Conservation (phyloP, 768 basidiomycete species). For the Chlorophyllum brunneum region DNA sequence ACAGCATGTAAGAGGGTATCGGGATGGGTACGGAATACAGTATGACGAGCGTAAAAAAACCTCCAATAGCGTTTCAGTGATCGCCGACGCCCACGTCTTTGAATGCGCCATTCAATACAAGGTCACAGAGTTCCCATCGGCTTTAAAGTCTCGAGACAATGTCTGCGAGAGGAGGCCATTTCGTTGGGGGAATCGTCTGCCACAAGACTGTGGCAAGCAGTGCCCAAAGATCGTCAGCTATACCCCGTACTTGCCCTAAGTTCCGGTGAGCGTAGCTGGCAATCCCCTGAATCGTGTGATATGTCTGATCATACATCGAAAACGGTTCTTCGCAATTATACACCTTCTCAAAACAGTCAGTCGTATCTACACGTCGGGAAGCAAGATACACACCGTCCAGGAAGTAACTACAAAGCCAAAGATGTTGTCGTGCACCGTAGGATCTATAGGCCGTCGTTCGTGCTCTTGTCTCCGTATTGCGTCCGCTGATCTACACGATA, state of each 20-base stretch:
- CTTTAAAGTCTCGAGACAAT: too few relatives aligned
- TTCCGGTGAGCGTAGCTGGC: neutral
- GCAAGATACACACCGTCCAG: neutral
- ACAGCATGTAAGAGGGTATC: too few relatives aligned
- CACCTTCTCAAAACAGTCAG: neutral
- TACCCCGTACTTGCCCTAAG: neutral
- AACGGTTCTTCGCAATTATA: neutral
- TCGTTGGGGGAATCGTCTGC: too few relatives aligned
- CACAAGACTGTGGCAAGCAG: too few relatives aligned
- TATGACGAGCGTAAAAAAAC: too few relatives aligned
- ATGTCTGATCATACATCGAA: neutral
- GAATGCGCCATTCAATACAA: too few relatives aligned
- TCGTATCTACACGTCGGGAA: too few relatives aligned
- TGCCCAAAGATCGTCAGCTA: neutral
- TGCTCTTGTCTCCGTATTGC: neutral
- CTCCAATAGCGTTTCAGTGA: too few relatives aligned
- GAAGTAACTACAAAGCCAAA: slow-evolving; percentile 4
- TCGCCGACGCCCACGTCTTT: too few relatives aligned
- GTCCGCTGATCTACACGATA: neutral
- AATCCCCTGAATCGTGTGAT: neutral
- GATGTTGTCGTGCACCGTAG: neutral
- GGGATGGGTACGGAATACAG: too few relatives aligned
- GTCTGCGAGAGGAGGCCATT: too few relatives aligned
- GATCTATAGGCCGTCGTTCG: neutral
- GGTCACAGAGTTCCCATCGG: too few relatives aligned